These are phyloP conservation scores for Saccharomycopsis babjevae DNA, from an alignment of 805 yeast species.

Conservation along the genomic window DNA sequence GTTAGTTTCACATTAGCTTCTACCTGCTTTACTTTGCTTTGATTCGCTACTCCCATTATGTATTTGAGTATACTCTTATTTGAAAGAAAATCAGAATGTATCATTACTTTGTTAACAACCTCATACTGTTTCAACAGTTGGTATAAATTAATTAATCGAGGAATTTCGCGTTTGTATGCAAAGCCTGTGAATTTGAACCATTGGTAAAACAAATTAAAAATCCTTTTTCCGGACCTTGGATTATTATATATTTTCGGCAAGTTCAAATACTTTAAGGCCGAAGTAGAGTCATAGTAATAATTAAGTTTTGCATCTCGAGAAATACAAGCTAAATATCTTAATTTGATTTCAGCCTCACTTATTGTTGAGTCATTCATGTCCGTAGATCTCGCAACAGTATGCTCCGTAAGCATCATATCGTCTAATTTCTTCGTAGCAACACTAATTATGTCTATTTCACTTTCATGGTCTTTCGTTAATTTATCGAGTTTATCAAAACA, in stretches of 20 bases:
- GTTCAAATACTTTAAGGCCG: not conserved
- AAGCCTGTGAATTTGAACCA: not conserved
- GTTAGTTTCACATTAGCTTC: not conserved
- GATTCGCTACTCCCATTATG: not conserved
- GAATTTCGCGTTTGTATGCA: not conserved
- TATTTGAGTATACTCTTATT: not conserved
- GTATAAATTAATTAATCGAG: not conserved
- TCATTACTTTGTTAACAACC: not conserved
- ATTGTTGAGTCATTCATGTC: not conserved
- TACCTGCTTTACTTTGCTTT: not conserved
- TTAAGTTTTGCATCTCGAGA: not conserved
- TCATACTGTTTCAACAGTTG: not conserved
- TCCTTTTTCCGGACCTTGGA: not conserved
- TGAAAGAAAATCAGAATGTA: not conserved
- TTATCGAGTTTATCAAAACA: not conserved
- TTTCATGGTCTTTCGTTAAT: not conserved
- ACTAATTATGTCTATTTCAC: not conserved
- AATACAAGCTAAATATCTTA: not conserved
- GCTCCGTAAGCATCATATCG: not conserved
- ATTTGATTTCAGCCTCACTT: not conserved
- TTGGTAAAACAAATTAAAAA: not conserved
- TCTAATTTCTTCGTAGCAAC: not conserved
- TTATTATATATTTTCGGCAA: not conserved
- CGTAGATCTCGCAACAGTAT: not conserved
- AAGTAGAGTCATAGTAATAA: not conserved